These are phyloP conservation scores for Nakataea oryzae DNA, from an alignment of 2,329 filamentous ascomycete species.

Conservation along the genomic window DNA sequence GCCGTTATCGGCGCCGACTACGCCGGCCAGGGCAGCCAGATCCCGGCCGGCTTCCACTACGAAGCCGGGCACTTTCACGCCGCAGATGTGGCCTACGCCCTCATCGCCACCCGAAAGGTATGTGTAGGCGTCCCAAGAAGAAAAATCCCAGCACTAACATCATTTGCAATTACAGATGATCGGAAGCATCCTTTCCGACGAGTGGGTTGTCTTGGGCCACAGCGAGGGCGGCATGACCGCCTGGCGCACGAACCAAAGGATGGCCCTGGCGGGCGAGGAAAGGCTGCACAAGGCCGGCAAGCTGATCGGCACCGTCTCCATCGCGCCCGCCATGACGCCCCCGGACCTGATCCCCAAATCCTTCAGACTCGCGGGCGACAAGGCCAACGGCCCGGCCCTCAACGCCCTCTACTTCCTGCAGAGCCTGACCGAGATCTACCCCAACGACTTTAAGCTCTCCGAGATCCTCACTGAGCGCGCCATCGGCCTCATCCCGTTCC, in stretches of 20 bases:
- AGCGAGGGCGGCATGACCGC: conserved; percentile 15
- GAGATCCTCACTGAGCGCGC: conserved; percentile 8
- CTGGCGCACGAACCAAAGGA: conserved; percentile 14
- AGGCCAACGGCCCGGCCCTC: conserved; percentile 5
- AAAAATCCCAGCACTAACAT: neutral
- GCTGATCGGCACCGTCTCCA: conserved; percentile 8
- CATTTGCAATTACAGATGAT: conserved; percentile 1
- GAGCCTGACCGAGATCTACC: conserved; percentile 8
- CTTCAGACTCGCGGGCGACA: conserved; percentile 3
- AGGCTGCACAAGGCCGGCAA: conserved; percentile 5
- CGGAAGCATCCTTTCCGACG: conserved; percentile 6
- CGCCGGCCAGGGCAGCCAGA: conserved; percentile 6
- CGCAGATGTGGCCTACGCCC: conserved; percentile 8
- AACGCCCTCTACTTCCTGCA: conserved; percentile 10
- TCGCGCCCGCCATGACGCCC: conserved; percentile 7
- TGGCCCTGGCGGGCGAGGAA: conserved; percentile 6
- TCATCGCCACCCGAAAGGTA: conserved; percentile 10
- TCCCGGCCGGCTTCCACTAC: conserved; percentile 12
- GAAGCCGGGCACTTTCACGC: conserved; percentile 11
- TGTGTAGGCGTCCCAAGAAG: neutral
- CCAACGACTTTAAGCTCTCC: conserved; percentile 5
- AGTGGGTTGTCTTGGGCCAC: conserved; percentile 13
- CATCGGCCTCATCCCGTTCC: conserved; percentile 1
- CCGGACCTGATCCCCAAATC: conserved; percentile 7
- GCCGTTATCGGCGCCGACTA: conserved; percentile 8